These are phyloP conservation scores for Starmera dryadoides DNA, from an alignment of 805 yeast species.

Conservation along the genomic window DNA sequence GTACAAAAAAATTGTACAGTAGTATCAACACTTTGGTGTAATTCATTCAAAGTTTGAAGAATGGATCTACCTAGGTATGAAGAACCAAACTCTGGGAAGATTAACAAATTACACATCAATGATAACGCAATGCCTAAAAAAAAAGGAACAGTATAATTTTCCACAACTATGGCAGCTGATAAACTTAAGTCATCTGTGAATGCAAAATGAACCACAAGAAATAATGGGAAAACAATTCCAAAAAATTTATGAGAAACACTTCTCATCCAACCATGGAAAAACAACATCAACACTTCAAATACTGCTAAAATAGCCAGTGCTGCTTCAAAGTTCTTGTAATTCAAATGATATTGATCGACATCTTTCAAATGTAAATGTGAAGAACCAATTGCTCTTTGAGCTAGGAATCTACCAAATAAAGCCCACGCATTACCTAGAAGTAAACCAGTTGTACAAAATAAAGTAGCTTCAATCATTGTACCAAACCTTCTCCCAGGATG, in stretches of 20 bases:
- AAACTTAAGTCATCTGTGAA: constrained; percentile 29
- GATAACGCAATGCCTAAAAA: constrained; percentile 38
- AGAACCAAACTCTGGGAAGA: constrained; percentile 48
- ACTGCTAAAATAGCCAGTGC: constrained; percentile 37
- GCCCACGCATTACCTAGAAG: constrained; percentile 35
- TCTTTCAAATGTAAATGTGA: constrained; percentile 22
- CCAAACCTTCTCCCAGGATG: constrained; percentile 46
- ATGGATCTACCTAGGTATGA: constrained; percentile 38
- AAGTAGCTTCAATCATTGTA: constrained; percentile 35
- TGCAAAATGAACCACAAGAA: constrained; percentile 42
- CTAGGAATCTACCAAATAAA: constrained; percentile 32
- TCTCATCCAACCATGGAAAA: constrained; percentile 43
- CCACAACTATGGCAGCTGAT: constrained; percentile 25
- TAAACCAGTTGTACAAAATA: constrained; percentile 34
- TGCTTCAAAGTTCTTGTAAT: constrained; percentile 27
- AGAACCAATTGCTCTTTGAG: constrained; percentile 28
- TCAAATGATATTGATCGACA: constrained; percentile 18
- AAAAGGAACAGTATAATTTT: constrained; percentile 35
- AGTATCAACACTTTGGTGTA: constrained; percentile 31
- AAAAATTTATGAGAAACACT: constrained; percentile 38
- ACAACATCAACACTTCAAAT: constrained; percentile 37
- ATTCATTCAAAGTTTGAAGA: constrained; percentile 29
- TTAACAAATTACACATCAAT: constrained; percentile 31
- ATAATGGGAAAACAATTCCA: constrained; percentile 39
- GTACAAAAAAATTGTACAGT: constrained; percentile 29